These are phyloP conservation scores for Kuraishia ogatae DNA, from an alignment of 805 yeast genomes.

Conservation along the genomic window DNA sequence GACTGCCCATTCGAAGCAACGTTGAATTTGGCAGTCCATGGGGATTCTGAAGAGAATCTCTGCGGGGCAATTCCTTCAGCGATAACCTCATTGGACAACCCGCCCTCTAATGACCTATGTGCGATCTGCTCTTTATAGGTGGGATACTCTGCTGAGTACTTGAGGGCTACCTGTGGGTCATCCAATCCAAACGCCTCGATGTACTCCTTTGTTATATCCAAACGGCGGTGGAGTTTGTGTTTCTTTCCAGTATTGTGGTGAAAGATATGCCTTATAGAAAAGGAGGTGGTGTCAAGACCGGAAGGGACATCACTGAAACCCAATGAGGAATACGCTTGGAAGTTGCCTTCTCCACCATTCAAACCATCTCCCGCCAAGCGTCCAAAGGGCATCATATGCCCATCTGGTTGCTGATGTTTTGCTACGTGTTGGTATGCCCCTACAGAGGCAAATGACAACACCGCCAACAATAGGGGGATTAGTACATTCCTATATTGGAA, in stretches of 20 bases:
- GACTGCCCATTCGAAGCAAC: conserved; percentile 2
- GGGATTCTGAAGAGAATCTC: neutral
- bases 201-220: conserved; percentile 40
- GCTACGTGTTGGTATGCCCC: neutral
- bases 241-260: conserved; percentile 50
- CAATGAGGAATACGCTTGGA: neutral
- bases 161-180: neutral
- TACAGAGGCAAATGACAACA: neutral
- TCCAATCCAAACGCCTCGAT: conserved; percentile 12
- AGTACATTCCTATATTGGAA: neutral
- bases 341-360: too few relatives aligned
- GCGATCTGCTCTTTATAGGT: neutral
- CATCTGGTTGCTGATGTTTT: neutral
- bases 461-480: neutral
- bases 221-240: conserved; percentile 33
- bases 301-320: neutral
- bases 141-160: neutral
- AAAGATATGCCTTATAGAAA: conserved; percentile 45
- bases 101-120: neutral
- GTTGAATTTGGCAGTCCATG: neutral
- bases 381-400: neutral
- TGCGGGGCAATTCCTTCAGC: neutral
- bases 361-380: too few relatives aligned
- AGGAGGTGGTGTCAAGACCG: conserved; percentile 5
- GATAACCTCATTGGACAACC: too few relatives aligned